Evolutionary conservation across 2,329 filamentous ascomycete genomes (phyloP).

Genomic region (Cryoendolithus antarcticus): DNA sequence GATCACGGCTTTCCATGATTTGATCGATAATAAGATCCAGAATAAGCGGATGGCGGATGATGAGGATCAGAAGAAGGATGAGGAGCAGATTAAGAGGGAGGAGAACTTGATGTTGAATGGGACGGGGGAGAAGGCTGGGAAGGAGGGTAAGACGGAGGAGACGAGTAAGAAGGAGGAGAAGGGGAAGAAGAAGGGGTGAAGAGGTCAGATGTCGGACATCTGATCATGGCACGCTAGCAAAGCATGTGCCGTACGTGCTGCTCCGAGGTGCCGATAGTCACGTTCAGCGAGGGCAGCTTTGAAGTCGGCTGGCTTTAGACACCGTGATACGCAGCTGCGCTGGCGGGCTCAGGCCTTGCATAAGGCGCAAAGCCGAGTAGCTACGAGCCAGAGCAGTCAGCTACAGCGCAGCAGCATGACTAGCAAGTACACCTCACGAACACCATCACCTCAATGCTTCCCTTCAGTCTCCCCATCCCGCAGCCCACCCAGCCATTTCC

Average conservation of each 20-base stretch:
- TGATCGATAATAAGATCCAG: slow-evolving; percentile 99
- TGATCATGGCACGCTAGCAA: too few relatives aligned
- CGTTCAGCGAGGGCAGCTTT: too few relatives aligned
- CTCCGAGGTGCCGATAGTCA: too few relatives aligned
- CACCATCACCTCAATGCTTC: too few relatives aligned
- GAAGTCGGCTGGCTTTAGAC: too few relatives aligned
- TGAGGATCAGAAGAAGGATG: slow-evolving; percentile 70
- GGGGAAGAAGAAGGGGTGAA: slow-evolving; percentile 39
- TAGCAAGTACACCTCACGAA: too few relatives aligned
- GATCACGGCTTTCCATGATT: slow-evolving; percentile 96
- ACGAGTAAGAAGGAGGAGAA: slow-evolving; percentile 37
- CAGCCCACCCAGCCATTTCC: slow-evolving; percentile 61
- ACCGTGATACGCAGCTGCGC: too few relatives aligned
- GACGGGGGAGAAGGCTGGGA: slow-evolving; percentile 31
- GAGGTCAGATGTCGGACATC: neutral
- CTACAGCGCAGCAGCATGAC: too few relatives aligned
- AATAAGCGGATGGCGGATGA: slow-evolving; percentile 96
- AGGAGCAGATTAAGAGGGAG: slow-evolving; percentile 24
- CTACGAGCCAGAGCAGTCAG: too few relatives aligned
- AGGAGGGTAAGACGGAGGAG: slow-evolving; percentile 32
- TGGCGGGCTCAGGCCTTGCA: too few relatives aligned
- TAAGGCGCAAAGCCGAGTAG: too few relatives aligned
- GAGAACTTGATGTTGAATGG: slow-evolving; percentile 53
- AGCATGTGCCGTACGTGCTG: too few relatives aligned
- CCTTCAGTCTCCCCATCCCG: slow-evolving; percentile 28